Conservation (phyloP, 495 filamentous ascomycete species). For the Cenococcum geophilum region DNA sequence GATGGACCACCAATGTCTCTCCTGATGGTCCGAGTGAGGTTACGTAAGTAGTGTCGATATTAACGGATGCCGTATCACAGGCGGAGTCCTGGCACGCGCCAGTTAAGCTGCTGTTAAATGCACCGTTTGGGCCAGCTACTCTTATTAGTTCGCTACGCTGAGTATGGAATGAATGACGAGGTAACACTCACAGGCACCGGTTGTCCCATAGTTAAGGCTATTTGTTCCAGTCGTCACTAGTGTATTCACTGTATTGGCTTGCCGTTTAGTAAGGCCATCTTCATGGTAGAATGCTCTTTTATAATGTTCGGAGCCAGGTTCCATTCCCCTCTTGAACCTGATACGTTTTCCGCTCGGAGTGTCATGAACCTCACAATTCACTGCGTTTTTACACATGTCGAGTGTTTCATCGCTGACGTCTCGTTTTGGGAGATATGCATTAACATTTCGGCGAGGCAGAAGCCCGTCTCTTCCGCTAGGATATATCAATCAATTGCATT, state of each 20-base stretch:
- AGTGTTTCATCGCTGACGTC: background rate
- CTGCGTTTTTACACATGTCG: background rate
- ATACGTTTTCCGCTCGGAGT: background rate
- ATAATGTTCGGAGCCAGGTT: background rate
- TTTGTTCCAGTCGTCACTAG: background rate
- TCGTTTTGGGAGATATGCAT: background rate
- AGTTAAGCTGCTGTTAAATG: background rate
- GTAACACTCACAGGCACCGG: background rate
- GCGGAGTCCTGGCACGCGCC: background rate
- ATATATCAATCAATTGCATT: background rate
- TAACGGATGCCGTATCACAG: background rate
- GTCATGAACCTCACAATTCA: background rate
- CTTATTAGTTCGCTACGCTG: background rate
- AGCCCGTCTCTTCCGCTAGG: background rate
- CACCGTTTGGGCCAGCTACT: background rate
- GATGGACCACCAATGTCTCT: background rate
- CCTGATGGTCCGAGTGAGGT: background rate
- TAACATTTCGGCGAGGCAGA: background rate
- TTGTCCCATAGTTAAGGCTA: slow-evolving; percentile 5
- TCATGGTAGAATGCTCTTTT: background rate
- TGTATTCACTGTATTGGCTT: background rate
- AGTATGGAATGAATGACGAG: background rate
- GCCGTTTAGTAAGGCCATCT: background rate
- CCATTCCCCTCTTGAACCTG: slow-evolving; percentile 1
- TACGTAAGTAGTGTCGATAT: background rate